Conservation (phyloP, 192 early-diverging fungal genomes). For the Linderina pennispora region DNA sequence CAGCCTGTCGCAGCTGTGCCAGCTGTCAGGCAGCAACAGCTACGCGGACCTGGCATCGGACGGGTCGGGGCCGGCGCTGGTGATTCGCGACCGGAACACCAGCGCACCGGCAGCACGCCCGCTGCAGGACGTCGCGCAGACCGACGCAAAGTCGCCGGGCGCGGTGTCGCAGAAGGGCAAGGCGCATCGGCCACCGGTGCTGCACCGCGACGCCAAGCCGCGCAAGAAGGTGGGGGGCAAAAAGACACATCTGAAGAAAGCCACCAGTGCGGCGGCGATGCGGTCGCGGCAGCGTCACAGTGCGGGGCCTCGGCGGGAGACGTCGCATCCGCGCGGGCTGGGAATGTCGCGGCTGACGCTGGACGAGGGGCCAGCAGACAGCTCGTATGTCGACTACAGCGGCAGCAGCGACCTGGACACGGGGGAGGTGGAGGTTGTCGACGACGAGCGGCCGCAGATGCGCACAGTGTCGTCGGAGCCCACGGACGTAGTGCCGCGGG, state of each 20-base stretch:
- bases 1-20: slow-evolving; percentile 22
- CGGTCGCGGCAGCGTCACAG: slow-evolving; percentile 22
- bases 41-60: neutral
- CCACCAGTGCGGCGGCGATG: slow-evolving; percentile 28
- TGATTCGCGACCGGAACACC: neutral
- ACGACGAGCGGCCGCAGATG: neutral
- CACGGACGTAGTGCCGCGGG: neutral
- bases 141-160: neutral
- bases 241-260: slow-evolving; percentile 27
- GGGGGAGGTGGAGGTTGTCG: neutral
- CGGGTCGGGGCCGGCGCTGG: neutral
- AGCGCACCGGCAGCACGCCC: neutral
- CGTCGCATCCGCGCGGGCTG: neutral
- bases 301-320: slow-evolving; percentile 9
- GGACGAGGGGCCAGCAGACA: slow-evolving; percentile 7
- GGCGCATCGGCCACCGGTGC: neutral
- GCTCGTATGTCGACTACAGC: slow-evolving; percentile 46
- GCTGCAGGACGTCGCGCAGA: neutral
- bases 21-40: slow-evolving; percentile 4
- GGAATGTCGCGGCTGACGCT: neutral
- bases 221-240: slow-evolving; percentile 16
- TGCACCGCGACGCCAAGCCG: slow-evolving; percentile 7
- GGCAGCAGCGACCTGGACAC: slow-evolving; percentile 10
- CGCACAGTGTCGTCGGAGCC: too few relatives aligned
- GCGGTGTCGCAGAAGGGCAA: slow-evolving; percentile 4